Evolutionary conservation across 164 flowering plant species (phyloP), one percentile per base, ranked within the genome.

Genomic region (Nelumbo lutea): DNA sequence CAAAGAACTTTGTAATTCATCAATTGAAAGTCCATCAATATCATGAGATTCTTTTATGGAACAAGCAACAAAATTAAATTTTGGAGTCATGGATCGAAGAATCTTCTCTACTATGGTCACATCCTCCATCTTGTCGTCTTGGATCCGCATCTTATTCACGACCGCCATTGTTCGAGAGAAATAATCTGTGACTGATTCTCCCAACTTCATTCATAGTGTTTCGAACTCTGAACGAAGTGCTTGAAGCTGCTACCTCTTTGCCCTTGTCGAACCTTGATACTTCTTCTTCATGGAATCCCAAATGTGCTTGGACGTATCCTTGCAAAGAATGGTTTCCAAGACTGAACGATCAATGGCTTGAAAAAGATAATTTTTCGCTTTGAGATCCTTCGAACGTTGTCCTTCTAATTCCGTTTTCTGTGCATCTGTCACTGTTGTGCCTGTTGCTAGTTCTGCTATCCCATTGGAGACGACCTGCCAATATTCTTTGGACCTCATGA

Each of bases 21-120:
- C 8, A 61, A 41, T 1, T 57, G 48, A 6, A 67, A 46, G 48
- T 46, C 1, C 48, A 46, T 46, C 48, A 46, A 46, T 46, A 46
- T 46, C 48, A 4, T 46, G 4, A 1, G 48, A 46, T 46, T 46
- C 6, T 6, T 27, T 0, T 27, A 27, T 27, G 27, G 27, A 27
- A 27, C 27, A 27, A 27, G 0, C 27, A 27, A 27, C 27, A 27
- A 27, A 27, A 27, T 27, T 27, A 27, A 27, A 27, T 27, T 27
- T 27, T 27, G 27, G 27, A 0, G 27, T 27, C 27, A 27, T 27
- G 27, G 27, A 27, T 27, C 27, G 27, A 27, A 27, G 27, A 0
- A 56, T 27, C 62, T 67, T 67, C n/a, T 67, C 70, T 15, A 67
- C 52, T 0, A 67, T 67, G 9, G 59, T 43, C 0, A 44, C 62